Conservation (phyloP, 345 rosid species). For the Salix koriyanagi region DNA sequence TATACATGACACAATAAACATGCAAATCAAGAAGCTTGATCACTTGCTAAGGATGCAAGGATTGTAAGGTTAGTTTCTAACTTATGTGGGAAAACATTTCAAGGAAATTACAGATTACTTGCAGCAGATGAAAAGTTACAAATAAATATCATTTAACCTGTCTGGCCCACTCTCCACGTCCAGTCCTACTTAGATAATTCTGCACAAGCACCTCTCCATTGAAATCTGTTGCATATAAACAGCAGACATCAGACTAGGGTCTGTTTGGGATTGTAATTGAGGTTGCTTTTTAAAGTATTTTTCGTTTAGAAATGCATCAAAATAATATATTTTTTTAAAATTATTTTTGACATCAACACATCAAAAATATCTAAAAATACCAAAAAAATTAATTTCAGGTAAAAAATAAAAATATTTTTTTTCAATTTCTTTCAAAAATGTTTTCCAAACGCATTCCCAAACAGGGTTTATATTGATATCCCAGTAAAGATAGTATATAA, state of each 20-base stretch:
- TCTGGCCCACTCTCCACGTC: conserved; percentile 83
- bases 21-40: background rate
- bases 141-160: conserved; percentile 40
- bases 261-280: no score
- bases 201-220: conserved; percentile 81
- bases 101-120: background rate
- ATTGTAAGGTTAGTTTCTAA: background rate
- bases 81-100: background rate
- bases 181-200: conserved; percentile 76
- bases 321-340: no score
- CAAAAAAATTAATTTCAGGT: no score
- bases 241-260: conserved; percentile 4
- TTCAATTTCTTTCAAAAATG: no score
- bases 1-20: no score
- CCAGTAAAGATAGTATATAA: background rate
- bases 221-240: conserved; percentile 66
- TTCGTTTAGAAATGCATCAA: no score
- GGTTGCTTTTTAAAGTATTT: no score
- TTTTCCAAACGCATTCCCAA: no score
- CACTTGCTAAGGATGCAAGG: background rate
- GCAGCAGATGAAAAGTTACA: background rate
- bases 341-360: no score
- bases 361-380: no score
- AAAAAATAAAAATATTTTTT: no score
- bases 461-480: background rate